Evolutionary conservation across 352 stramenopile genomes (phyloP).

Genomic region (Pythium biforme): DNA sequence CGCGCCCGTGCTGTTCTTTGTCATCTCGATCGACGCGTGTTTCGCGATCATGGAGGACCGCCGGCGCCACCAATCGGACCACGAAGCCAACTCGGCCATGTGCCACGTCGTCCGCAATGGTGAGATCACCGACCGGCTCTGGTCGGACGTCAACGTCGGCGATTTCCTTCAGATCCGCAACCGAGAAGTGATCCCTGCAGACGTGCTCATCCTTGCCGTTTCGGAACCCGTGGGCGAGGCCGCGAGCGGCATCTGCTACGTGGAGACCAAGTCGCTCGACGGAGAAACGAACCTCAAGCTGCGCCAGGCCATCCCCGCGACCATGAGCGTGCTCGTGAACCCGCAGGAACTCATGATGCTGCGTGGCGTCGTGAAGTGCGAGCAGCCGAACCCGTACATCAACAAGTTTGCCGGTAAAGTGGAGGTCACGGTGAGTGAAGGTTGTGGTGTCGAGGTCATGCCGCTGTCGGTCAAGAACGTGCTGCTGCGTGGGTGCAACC

Average conservation of each 20-base stretch:
- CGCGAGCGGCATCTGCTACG: conserved; percentile 80
- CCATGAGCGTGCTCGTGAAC: conserved; percentile 61
- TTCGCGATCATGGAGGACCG: conserved; percentile 89
- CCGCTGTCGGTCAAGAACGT: conserved; percentile 86
- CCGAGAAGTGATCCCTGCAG: conserved; percentile 81
- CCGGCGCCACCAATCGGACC: conserved; percentile 74
- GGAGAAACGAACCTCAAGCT: conserved; percentile 94
- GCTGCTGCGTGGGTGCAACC: conserved; percentile 83
- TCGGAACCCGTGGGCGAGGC: conserved; percentile 69
- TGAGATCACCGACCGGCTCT: conserved; percentile 68
- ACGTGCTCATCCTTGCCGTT: conserved; percentile 84
- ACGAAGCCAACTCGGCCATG: conserved; percentile 72
- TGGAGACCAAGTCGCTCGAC: conserved; percentile 92
- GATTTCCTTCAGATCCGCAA: conserved; percentile 91
- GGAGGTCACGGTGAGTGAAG: conserved; percentile 64
- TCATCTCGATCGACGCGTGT: conserved; percentile 89
- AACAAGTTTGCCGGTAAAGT: conserved; percentile 88
- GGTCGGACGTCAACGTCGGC: conserved; percentile 87
- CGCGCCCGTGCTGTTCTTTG: conserved; percentile 81
- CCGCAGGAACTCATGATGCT: conserved; percentile 52
- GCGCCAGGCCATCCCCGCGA: conserved; percentile 67
- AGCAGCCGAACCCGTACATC: conserved; percentile 85
- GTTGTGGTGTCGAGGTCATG: conserved; percentile 66
- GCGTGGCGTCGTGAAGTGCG: conserved; percentile 59
- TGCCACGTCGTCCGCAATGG: conserved; percentile 73